These are phyloP conservation scores for Chloropicon primus DNA, from an alignment of 139 green algal species.

Conservation along the genomic window DNA sequence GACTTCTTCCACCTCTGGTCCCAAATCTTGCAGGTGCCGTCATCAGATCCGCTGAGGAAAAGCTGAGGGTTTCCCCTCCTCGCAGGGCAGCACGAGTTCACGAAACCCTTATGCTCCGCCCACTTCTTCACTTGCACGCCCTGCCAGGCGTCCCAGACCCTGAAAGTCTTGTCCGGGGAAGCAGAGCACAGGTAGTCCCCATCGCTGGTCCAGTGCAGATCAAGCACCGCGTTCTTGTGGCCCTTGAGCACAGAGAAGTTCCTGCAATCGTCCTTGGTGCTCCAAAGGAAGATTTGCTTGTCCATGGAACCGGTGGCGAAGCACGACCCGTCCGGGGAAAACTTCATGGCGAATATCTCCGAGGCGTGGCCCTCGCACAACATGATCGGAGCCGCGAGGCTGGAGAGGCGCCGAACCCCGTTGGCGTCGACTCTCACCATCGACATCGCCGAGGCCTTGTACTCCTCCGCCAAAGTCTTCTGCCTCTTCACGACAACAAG, in stretches of 20 bases:
- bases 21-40: conserved; percentile 81
- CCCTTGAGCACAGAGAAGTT: conserved; percentile 84
- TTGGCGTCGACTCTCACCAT: neutral
- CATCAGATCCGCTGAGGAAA: conserved; percentile 71
- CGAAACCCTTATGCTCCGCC: conserved; percentile 69
- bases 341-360: conserved; percentile 65
- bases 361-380: conserved; percentile 65
- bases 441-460: neutral
- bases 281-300: conserved; percentile 73
- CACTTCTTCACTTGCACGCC: conserved; percentile 69
- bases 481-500: neutral
- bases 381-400: conserved; percentile 55
- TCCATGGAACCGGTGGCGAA: conserved; percentile 70
- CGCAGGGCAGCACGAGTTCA: conserved; percentile 74
- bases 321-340: conserved; percentile 60
- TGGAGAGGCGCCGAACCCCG: neutral
- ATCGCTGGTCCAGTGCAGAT: conserved; percentile 80
- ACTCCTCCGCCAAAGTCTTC: neutral
- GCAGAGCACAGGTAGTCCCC: conserved; percentile 62
- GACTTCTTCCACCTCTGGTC: conserved; percentile 62
- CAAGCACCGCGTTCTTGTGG: conserved; percentile 85
- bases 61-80: conserved; percentile 51
- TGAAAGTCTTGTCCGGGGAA: conserved; percentile 68
- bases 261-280: conserved; percentile 62
- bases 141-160: conserved; percentile 53